A percentile compares a stretch with the other conserved stretches of the same genome.
phyloP scores from a whole-genome alignment of 1,139 yeast genomes.

The Pichia inconspicua region DNA sequence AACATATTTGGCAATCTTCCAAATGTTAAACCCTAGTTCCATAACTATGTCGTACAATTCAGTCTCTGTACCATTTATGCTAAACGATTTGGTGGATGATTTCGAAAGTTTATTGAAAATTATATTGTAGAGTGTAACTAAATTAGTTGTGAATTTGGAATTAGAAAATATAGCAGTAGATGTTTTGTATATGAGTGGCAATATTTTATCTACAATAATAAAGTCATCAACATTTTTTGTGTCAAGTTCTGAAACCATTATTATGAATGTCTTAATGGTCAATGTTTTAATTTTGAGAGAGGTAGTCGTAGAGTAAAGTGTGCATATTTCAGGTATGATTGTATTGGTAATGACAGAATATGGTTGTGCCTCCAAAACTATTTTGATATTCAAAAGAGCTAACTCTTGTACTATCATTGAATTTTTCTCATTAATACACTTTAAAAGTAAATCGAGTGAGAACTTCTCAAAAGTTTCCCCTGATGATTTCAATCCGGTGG shows the following conservation, averaged over 20 bases:
- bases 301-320: conserved; percentile 74
- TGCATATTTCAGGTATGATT: conserved; percentile 63
- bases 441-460: conserved; percentile 24
- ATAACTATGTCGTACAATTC: conserved; percentile 24
- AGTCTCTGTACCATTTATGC: conserved; percentile 24
- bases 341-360: conserved; percentile 68
- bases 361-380: conserved; percentile 55
- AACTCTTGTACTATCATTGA: conserved; percentile 24
- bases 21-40: conserved; percentile 27
- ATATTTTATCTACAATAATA: conserved; percentile 64
- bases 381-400: conserved; percentile 48
- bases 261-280: conserved; percentile 57
- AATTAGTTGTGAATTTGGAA: conserved; percentile 23
- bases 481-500: conserved; percentile 37
- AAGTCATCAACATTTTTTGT: conserved; percentile 60
- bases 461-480: conserved; percentile 22
- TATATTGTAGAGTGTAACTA: conserved; percentile 23
- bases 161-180: conserved; percentile 25
- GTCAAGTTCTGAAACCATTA: conserved; percentile 39
- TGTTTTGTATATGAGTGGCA: conserved; percentile 52
- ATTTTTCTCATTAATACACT: conserved; percentile 17
- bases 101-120: conserved; percentile 23
- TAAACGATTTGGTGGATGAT: conserved; percentile 17
- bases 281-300: conserved; percentile 68
- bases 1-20: conserved; percentile 23